Evolutionary conservation across 2,329 filamentous ascomycete genomes (phyloP), one percentile per base, ranked within the genome.

Genomic region (Exserohilum turcica): DNA sequence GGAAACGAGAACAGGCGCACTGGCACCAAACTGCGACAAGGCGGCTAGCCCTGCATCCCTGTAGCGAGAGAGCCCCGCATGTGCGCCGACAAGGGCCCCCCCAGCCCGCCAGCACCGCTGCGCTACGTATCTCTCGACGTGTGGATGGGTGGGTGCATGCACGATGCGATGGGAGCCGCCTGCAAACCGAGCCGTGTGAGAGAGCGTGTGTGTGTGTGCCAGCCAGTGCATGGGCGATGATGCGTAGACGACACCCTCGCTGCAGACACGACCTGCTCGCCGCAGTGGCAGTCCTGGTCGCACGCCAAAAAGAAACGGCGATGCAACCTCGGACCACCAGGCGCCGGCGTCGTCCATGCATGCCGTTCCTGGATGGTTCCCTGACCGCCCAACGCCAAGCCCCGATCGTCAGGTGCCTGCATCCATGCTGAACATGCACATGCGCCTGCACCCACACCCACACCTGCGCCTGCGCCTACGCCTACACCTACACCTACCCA

Each of bases 1-100:
- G 61, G 50, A 63, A 52, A 59, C 59, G 55, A 61, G 57, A 53
- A 56, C 7, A 45, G 37, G 37, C 51, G 46, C 48, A 56, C 39
- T 47, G 50, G 53, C 19, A 46, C 54, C 48, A 56, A 52, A 38
- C 46, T 13, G 52, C 47, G 36, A 46, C 28, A 39, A 37, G 32
- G 31, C 33, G 19, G 24, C 39, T 36, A 33, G 38, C 19, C 10
- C 16, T 19, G 16, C 16, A 51, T 39, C 57, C 57, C 51, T 57
- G 57, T 49, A 43, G 44, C 37, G 16, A 21, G 3, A 47, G 53
- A 57, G 56, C 57, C 56, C 56, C 57, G 54, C 56, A 56, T 47
- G 45, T 40, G 37, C 19, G 6, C 36, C 10, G 32, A 37, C 45
- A 38, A 35, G 33, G 42, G 44, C 31, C 10, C 32, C 27, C 37